A percentile compares a stretch with the other conserved stretches of the same genome.
Conservation (phyloP, 1,284 basidiomycete genomes). For the Inonotus obliquus region DNA sequence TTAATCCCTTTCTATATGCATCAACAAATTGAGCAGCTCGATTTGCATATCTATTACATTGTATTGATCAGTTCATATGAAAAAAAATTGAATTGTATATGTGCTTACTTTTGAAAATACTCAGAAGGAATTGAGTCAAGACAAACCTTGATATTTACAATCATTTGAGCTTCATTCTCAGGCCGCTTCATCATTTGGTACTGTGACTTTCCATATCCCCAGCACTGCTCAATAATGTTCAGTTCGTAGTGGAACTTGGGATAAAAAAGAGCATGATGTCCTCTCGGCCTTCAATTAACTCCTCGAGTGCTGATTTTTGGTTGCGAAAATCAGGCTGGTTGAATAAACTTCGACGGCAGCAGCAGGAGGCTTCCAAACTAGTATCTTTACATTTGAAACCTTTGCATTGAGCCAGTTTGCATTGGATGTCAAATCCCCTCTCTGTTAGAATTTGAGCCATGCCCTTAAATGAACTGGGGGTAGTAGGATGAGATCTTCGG, state of each 20-base stretch:
- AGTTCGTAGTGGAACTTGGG: slow-evolving; percentile 14
- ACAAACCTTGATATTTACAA: background rate
- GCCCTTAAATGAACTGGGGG: slow-evolving; percentile 21
- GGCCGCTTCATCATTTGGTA: background rate
- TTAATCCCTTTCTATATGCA: slow-evolving; percentile 16
- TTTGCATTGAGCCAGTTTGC: slow-evolving; percentile 18
- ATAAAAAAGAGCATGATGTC: background rate
- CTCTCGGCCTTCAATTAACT: slow-evolving; percentile 10
- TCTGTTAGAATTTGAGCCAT: slow-evolving; percentile 26
- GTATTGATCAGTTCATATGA: background rate
- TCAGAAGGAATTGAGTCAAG: background rate
- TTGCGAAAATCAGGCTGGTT: slow-evolving; percentile 27
- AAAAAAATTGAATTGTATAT: background rate
- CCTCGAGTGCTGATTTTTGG: slow-evolving; percentile 25
- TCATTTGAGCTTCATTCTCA: background rate
- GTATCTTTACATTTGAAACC: slow-evolving; percentile 23
- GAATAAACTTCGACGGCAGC: slow-evolving; percentile 25
- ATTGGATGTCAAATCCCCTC: slow-evolving; percentile 23
- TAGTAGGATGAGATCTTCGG: background rate
- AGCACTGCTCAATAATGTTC: slow-evolving; percentile 14
- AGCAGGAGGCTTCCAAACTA: slow-evolving; percentile 19
- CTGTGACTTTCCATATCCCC: background rate
- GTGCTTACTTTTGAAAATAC: background rate
- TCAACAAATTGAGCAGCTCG: slow-evolving; percentile 19
- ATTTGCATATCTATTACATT: slow-evolving; percentile 11